phyloP scores from a whole-genome alignment of 75 land plant species.

The Cunninghamia lanceolata region DNA sequence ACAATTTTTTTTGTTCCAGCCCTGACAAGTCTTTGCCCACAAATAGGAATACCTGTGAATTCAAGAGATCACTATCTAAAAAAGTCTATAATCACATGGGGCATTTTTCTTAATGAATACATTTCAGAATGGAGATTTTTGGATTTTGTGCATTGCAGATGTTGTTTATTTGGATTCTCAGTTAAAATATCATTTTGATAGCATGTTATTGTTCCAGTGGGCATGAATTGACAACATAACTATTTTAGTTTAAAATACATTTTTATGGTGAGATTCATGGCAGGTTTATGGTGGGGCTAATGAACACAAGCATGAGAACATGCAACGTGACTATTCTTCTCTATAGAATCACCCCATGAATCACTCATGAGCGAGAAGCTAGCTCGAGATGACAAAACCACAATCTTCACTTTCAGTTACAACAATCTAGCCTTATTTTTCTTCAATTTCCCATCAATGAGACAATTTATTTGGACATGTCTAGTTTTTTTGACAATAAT shows the following conservation, averaged over 20 bases:
- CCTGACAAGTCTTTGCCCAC: constrained; percentile 26
- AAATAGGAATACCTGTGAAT: constrained; percentile 25
- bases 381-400: too few relatives aligned
- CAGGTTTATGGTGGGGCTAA: background rate
- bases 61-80: constrained; percentile 29
- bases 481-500: too few relatives aligned
- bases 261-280: background rate
- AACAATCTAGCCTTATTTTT: too few relatives aligned
- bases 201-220: background rate
- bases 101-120: background rate
- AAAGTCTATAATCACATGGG: constrained; percentile 22
- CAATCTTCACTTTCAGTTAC: too few relatives aligned
- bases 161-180: too few relatives aligned
- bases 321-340: background rate
- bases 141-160: background rate
- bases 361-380: too few relatives aligned
- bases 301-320: background rate
- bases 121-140: background rate
- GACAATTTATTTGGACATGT: too few relatives aligned
- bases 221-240: background rate
- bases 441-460: too few relatives aligned
- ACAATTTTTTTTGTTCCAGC: constrained; percentile 29
- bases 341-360: too few relatives aligned
- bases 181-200: background rate
- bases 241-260: background rate